phyloP scores from a whole-genome alignment of 805 yeast genomes.

The Komagataella kurtzmanii region DNA sequence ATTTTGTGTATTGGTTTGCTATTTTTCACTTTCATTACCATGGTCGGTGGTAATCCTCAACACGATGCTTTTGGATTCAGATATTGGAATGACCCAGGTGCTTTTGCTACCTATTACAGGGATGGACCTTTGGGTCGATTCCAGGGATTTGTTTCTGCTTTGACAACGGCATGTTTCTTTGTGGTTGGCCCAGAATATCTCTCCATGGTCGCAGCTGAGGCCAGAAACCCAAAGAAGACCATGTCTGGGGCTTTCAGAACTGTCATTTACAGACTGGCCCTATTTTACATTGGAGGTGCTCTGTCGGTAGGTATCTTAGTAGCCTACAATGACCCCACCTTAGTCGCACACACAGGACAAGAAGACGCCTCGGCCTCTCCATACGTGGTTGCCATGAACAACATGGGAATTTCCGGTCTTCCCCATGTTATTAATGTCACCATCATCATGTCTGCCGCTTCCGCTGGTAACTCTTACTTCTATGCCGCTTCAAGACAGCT shows the following conservation, averaged over 20 bases:
- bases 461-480: conserved; percentile 72
- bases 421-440: conserved; percentile 71
- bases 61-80: conserved; percentile 38
- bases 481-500: conserved; percentile 50
- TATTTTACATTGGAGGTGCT: conserved; percentile 31
- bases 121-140: conserved; percentile 25
- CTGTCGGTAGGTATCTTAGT: conserved; percentile 25
- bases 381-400: conserved; percentile 64
- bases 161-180: conserved; percentile 23
- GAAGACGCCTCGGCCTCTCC: conserved; percentile 52
- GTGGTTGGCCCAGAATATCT: conserved; percentile 31
- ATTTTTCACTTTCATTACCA: conserved; percentile 34
- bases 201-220: conserved; percentile 30
- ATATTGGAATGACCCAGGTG: conserved; percentile 22
- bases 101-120: conserved; percentile 20
- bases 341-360: conserved; percentile 3
- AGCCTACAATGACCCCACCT: conserved; percentile 20
- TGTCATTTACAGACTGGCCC: conserved; percentile 27
- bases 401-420: conserved; percentile 44
- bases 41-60: conserved; percentile 45
- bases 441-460: conserved; percentile 56
- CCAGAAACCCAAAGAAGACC: conserved; percentile 24
- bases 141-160: conserved; percentile 27
- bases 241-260: conserved; percentile 22
- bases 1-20: conserved; percentile 32